Evolutionary conservation across 2,329 filamentous ascomycete genomes (phyloP), one percentile per base, ranked within the genome.

Genomic region (Pyricularia sp.): DNA sequence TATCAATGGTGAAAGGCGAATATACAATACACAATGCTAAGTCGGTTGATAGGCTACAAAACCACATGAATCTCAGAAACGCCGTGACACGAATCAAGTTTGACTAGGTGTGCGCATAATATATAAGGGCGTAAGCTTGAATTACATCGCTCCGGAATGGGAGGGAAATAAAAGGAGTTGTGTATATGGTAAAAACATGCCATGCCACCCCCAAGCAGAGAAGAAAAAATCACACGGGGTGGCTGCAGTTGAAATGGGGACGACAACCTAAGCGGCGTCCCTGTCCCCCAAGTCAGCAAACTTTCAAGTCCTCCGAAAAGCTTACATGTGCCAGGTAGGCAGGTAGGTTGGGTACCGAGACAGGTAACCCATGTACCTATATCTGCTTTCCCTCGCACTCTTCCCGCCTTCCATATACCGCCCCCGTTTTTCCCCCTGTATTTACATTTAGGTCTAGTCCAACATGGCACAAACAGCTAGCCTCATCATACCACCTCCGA

Each of bases 401-500:
- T 65, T 26, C 64, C 64, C n/a, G 42, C 20, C 26, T 23, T 65
- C 64, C 42, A 65, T 66, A 42, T 28, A 12, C 58, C 58, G 28
- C 23, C 30, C 12, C 17, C 50, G n/a, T 58, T 26, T 30, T 30
- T 31, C 17, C 5, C 55, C 14, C 65, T 31, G 12, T 63, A 30
- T 31, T 28, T 67, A 50, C 55, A 67, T 67, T 25, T 26, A n/a
- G n/a, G n/a, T n/a, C n/a, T n/a, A 23, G 42, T 10, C 31, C 30
- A 20, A 31, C 42, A 59, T 20, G 14, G 20, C 66, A 7, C 14
- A 31, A 65, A 33, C 64, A 23, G 10, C 11, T 36, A 23, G 10
- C 11, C 23, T 65, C 28, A 66, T 66, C 90, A 94, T 81, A 97
- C 82, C 70, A 99, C 95, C 81, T 99, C 95, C 70, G 95, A 93